A percentile compares a stretch with the other conserved stretches of the same genome.
These are phyloP conservation scores for Pelargonium citronellum DNA, from an alignment of 441 rosid genomes.

Conservation along the genomic window DNA sequence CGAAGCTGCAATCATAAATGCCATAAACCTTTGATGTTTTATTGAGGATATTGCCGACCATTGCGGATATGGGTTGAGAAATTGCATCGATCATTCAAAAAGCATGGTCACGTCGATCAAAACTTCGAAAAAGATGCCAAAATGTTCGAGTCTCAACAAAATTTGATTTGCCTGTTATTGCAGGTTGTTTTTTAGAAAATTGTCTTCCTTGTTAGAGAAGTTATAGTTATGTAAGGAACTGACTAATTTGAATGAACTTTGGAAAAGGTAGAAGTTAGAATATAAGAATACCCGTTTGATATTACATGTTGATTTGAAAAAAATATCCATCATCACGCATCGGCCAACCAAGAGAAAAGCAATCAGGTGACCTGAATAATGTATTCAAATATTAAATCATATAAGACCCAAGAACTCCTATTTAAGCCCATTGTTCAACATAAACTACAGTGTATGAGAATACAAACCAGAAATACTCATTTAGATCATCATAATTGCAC, in stretches of 20 bases:
- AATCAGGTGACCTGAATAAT: slow-evolving; percentile 67
- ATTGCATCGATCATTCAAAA: not conserved
- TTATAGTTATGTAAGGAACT: slow-evolving; percentile 4
- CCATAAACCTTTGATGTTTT: not conserved
- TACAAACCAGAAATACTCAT: slow-evolving; percentile 62
- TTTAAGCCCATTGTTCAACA: not conserved
- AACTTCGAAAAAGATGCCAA: slow-evolving; percentile 24
- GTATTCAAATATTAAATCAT: not conserved
- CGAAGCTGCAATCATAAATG: not conserved
- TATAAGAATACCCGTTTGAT: not conserved
- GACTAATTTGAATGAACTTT: not conserved
- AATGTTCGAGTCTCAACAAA: slow-evolving; percentile 43
- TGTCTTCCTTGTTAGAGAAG: slow-evolving; percentile 48
- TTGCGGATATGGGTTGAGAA: not conserved
- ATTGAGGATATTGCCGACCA: not conserved
- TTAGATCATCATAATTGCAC: slow-evolving; percentile 36
- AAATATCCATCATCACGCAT: no score
- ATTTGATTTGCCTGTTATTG: slow-evolving; percentile 88
- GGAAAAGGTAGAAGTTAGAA: not conserved
- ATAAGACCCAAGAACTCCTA: not conserved
- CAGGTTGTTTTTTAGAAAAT: slow-evolving; percentile 35
- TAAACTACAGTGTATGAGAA: not conserved
- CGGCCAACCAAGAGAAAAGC: slow-evolving; percentile 67
- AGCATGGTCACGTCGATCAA: not conserved
- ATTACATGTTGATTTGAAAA: not conserved